phyloP scores from a whole-genome alignment of 2,329 filamentous ascomycete genomes.

The Cadophora sp. region DNA sequence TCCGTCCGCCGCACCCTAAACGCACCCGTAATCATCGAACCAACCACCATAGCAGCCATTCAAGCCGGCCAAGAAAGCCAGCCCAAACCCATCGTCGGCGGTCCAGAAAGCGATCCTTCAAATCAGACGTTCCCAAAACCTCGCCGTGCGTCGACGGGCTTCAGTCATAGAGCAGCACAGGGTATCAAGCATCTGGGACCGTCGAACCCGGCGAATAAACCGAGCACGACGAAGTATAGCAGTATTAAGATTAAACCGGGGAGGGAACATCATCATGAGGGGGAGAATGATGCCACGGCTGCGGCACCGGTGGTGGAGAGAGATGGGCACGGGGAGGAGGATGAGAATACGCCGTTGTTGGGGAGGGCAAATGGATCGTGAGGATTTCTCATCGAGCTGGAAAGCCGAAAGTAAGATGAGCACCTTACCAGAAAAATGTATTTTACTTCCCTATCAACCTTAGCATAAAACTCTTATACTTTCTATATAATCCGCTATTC shows the following conservation, averaged over 20 bases:
- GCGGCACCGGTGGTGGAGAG: background rate
- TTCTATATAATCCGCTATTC: too few relatives aligned
- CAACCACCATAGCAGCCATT: background rate
- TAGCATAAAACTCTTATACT: too few relatives aligned
- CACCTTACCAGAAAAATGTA: too few relatives aligned
- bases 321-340: background rate
- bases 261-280: slow-evolving; percentile 5
- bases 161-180: slow-evolving; percentile 66
- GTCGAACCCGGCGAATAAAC: slow-evolving; percentile 70
- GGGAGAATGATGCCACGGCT: background rate
- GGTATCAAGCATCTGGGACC: slow-evolving; percentile 71
- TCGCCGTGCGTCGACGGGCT: slow-evolving; percentile 39
- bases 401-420: too few relatives aligned
- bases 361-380: slow-evolving; percentile 1
- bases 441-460: too few relatives aligned
- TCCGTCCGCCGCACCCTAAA: slow-evolving; percentile 81
- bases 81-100: background rate
- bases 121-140: slow-evolving; percentile 27
- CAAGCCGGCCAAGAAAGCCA: background rate
- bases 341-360: slow-evolving; percentile 10
- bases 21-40: slow-evolving; percentile 52
- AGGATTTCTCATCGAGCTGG: background rate
- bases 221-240: slow-evolving; percentile 66
- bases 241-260: slow-evolving; percentile 70
- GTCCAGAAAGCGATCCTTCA: too few relatives aligned